Evolutionary conservation across 331 rosid species (phyloP).

Genomic region (Cydonia oblonga): DNA sequence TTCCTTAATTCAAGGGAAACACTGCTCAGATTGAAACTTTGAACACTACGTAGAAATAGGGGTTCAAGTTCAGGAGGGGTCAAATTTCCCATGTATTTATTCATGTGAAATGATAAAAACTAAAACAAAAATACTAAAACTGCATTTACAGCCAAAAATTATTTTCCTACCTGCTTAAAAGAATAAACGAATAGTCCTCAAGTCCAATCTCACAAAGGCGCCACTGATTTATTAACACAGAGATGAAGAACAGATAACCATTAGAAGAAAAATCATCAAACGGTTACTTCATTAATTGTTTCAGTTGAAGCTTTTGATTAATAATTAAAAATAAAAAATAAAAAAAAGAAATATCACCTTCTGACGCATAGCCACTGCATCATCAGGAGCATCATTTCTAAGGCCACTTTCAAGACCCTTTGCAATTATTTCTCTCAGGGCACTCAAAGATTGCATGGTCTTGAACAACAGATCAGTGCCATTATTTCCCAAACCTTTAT

Average conservation of each 20-base stretch:
- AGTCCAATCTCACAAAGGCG: conserved; percentile 96
- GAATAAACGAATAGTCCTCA: conserved; percentile 88
- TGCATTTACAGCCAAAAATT: conserved; percentile 6
- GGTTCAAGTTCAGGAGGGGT: neutral
- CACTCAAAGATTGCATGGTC: conserved; percentile 69
- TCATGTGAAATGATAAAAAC: neutral
- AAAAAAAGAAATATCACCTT: conserved; percentile 42
- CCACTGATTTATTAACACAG: conserved; percentile 51
- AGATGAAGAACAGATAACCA: conserved; percentile 1
- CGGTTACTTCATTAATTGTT: conserved; percentile 14
- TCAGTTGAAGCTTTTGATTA: conserved; percentile 6
- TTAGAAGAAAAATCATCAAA: neutral
- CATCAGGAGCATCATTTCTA: conserved; percentile 93
- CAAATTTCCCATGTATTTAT: neutral
- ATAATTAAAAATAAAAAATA: conserved; percentile 19
- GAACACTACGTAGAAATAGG: neutral
- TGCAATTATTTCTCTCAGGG: conserved; percentile 54
- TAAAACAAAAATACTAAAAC: neutral
- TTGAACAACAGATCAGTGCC: conserved; percentile 45
- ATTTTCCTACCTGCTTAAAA: conserved; percentile 66
- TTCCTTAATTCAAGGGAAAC: neutral
- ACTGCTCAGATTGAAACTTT: neutral
- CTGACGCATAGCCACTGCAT: conserved; percentile 93
- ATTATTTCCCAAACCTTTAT: conserved; percentile 23
- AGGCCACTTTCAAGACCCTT: conserved; percentile 95